Conservation (phyloP, 768 basidiomycete genomes). For the Russula vinacea region DNA sequence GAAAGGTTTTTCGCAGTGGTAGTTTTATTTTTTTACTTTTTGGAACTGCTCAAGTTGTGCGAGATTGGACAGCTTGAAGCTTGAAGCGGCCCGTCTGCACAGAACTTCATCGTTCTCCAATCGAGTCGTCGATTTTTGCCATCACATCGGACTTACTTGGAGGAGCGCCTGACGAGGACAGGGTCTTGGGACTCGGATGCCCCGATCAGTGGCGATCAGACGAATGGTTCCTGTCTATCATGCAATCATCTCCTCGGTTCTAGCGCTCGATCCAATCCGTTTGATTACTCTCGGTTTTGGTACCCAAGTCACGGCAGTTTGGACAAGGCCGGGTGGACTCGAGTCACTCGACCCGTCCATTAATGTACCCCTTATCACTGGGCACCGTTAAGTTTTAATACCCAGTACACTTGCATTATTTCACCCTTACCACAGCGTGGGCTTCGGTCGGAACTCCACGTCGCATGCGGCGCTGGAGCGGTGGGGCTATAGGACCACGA, state of each 20-base stretch:
- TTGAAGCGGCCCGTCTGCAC: slow-evolving; percentile 17
- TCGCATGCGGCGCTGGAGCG: not conserved
- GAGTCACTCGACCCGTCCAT: not conserved
- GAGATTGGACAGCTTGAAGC: not conserved
- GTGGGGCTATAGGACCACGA: not conserved
- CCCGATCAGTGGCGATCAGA: slow-evolving; percentile 16
- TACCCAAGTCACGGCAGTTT: not conserved
- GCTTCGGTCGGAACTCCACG: not conserved
- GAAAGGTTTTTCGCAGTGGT: slow-evolving; percentile 21
- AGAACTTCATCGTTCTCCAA: slow-evolving; percentile 30
- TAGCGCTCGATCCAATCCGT: not conserved
- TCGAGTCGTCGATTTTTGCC: slow-evolving; percentile 7
- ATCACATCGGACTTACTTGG: not conserved
- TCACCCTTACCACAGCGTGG: not conserved
- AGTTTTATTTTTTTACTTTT: slow-evolving; percentile 32
- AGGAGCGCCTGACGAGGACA: not conserved
- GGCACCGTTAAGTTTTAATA: not conserved
- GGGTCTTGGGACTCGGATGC: not conserved
- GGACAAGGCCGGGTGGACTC: not conserved
- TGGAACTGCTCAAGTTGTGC: not conserved
- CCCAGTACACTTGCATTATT: not conserved
- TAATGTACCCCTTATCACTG: too few relatives aligned
- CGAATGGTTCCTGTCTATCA: slow-evolving; percentile 16
- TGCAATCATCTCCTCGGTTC: not conserved
- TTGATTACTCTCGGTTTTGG: not conserved